These are phyloP conservation scores for Arthonia radiata DNA, from an alignment of 495 filamentous ascomycete genomes.

Conservation along the genomic window DNA sequence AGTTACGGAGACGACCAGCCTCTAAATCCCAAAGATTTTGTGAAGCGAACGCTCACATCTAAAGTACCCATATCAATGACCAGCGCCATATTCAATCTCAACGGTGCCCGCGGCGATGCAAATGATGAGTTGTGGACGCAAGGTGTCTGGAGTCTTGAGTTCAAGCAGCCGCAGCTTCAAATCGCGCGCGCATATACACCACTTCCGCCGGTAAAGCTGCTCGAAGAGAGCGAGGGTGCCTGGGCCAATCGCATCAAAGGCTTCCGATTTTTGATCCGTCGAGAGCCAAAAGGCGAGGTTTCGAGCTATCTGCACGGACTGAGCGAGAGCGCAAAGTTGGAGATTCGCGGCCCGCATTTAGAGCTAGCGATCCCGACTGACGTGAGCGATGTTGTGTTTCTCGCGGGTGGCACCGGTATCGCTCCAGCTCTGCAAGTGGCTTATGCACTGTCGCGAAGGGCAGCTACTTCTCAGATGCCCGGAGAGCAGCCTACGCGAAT, in stretches of 20 bases:
- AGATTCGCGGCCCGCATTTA: conserved; percentile 51
- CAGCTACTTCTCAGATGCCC: no score
- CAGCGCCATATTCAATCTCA: conserved; percentile 48
- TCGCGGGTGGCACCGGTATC: conserved; percentile 87
- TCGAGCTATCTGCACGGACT: conserved; percentile 46
- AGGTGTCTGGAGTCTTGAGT: conserved; percentile 65
- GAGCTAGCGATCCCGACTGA: conserved; percentile 36
- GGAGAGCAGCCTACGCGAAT: conserved; percentile 14
- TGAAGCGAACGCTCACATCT: conserved; percentile 34
- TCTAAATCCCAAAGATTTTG: no score
- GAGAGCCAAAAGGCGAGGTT: conserved; percentile 17
- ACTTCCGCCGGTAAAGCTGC: no score
- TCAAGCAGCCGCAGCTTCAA: conserved; percentile 81
- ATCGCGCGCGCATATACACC: conserved; percentile 80
- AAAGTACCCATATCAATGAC: conserved; percentile 48
- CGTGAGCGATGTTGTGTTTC: conserved; percentile 41
- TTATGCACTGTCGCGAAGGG: conserved; percentile 25
- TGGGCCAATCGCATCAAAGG: no score
- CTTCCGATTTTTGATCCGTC: conserved; percentile 24
- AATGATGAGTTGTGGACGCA: conserved; percentile 25
- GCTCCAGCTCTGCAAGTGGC: conserved; percentile 69
- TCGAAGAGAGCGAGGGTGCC: no score
- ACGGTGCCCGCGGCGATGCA: conserved; percentile 12
- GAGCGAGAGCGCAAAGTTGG: conserved; percentile 31
- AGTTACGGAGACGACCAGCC: no score